phyloP scores from a whole-genome alignment of 202 grass and related monocot species.

The Sporobolus alterniflorus region DNA sequence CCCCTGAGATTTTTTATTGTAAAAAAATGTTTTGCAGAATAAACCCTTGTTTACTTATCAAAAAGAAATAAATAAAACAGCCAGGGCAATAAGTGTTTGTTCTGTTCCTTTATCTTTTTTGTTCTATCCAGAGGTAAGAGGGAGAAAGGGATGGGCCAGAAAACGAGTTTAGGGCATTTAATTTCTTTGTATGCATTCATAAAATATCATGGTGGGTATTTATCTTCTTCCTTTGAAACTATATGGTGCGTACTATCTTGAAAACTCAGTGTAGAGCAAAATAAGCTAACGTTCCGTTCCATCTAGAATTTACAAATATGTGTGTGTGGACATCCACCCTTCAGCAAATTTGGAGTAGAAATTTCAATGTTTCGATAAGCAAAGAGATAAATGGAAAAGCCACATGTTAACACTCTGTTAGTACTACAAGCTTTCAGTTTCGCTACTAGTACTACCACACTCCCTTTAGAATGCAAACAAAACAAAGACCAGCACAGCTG shows the following conservation, averaged over 20 bases:
- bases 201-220: background rate
- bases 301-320: too few species aligned
- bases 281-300: background rate
- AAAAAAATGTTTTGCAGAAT: slow-evolving; percentile 31
- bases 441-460: background rate
- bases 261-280: slow-evolving; percentile 12
- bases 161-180: slow-evolving; percentile 40
- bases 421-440: background rate
- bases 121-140: background rate
- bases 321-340: too few species aligned
- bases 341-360: too few species aligned
- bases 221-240: background rate
- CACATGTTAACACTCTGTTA: background rate
- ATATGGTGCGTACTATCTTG: background rate
- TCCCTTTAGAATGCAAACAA: background rate
- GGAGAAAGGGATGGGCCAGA: slow-evolving; percentile 36
- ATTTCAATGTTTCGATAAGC: too few species aligned
- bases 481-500: slow-evolving; percentile 13
- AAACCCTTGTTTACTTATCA: background rate
- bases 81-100: slow-evolving; percentile 16
- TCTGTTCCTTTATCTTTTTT: slow-evolving; percentile 19
- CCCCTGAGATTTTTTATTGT: slow-evolving; percentile 15
- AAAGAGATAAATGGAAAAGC: background rate
- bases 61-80: background rate
- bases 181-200: slow-evolving; percentile 1